These are phyloP conservation scores for Candida anglica DNA, from an alignment of 805 yeast species.

Conservation along the genomic window DNA sequence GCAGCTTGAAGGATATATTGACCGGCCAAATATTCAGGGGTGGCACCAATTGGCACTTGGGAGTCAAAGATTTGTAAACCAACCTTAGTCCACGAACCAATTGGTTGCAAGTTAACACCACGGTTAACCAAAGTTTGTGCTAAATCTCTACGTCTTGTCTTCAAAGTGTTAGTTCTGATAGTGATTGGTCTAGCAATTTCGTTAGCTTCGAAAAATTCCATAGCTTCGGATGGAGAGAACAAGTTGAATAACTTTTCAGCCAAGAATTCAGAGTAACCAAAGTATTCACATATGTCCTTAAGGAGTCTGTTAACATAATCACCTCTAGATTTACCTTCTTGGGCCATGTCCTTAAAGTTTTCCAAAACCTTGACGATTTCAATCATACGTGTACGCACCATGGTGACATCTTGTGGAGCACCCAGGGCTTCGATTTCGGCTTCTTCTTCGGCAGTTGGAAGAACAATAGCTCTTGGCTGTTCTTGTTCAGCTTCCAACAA, in stretches of 20 bases:
- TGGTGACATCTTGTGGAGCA: constrained; percentile 70
- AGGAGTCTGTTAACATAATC: constrained; percentile 78
- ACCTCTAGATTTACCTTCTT: constrained; percentile 81
- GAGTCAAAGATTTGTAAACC: constrained; percentile 97
- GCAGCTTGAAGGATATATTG: constrained; percentile 98
- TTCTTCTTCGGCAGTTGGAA: constrained; percentile 70
- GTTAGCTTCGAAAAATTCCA: constrained; percentile 98
- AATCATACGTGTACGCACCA: constrained; percentile 88
- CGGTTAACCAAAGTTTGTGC: constrained; percentile 93
- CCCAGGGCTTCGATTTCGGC: constrained; percentile 40
- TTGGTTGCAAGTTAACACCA: constrained; percentile 96
- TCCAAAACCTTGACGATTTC: constrained; percentile 93
- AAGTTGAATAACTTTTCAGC: constrained; percentile 92
- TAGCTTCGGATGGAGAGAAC: constrained; percentile 92
- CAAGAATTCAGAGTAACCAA: constrained; percentile 86
- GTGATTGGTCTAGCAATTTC: constrained; percentile 96
- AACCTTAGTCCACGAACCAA: constrained; percentile 97
- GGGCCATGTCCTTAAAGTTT: constrained; percentile 77
- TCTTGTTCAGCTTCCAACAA: constrained; percentile 51
- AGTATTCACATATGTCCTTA: constrained; percentile 85
- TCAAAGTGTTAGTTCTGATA: constrained; percentile 94
- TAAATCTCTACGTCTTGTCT: constrained; percentile 90
- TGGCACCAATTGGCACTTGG: constrained; percentile 99
- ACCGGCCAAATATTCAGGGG: constrained; percentile 98
- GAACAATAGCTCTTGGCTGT: constrained; percentile 73